These are phyloP conservation scores for Ophiosphaerella herpotricha DNA, from an alignment of 2,329 filamentous ascomycete genomes.

Conservation along the genomic window DNA sequence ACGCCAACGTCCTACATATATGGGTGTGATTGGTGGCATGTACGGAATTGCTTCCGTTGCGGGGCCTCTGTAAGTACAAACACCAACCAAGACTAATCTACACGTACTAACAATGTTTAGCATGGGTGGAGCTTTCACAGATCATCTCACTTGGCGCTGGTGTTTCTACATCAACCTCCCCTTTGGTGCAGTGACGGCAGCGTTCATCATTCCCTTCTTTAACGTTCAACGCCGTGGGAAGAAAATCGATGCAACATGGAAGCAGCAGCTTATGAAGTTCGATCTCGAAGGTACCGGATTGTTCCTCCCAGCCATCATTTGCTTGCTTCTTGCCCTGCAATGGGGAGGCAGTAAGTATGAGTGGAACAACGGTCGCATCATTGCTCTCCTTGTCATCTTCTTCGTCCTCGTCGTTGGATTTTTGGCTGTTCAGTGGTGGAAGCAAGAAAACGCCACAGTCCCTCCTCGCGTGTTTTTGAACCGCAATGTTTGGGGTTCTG, in stretches of 20 bases:
- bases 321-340: constrained; percentile 55
- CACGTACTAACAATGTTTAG: constrained; percentile 34
- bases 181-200: constrained; percentile 52
- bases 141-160: constrained; percentile 54
- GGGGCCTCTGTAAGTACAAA: constrained; percentile 49
- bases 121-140: constrained; percentile 54
- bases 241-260: constrained; percentile 41
- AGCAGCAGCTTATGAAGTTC: constrained; percentile 50
- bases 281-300: constrained; percentile 52
- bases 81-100: constrained; percentile 7
- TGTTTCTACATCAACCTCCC: constrained; percentile 56
- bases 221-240: constrained; percentile 38
- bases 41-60: constrained; percentile 55
- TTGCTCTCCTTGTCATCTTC: constrained; percentile 53
- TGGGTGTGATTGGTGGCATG: constrained; percentile 55
- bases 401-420: constrained; percentile 50
- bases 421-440: constrained; percentile 50
- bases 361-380: constrained; percentile 53
- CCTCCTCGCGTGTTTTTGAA: constrained; percentile 53
- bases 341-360: constrained; percentile 56
- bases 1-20: constrained; percentile 54
- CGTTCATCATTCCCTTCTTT: constrained; percentile 49
- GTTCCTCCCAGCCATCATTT: constrained; percentile 54
- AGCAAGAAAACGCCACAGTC: constrained; percentile 52
- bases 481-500: constrained; percentile 50